Evolutionary conservation across 1,284 basidiomycete genomes (phyloP), one percentile per base, ranked within the genome.

Genomic region (Papiliotrema terrestris): DNA sequence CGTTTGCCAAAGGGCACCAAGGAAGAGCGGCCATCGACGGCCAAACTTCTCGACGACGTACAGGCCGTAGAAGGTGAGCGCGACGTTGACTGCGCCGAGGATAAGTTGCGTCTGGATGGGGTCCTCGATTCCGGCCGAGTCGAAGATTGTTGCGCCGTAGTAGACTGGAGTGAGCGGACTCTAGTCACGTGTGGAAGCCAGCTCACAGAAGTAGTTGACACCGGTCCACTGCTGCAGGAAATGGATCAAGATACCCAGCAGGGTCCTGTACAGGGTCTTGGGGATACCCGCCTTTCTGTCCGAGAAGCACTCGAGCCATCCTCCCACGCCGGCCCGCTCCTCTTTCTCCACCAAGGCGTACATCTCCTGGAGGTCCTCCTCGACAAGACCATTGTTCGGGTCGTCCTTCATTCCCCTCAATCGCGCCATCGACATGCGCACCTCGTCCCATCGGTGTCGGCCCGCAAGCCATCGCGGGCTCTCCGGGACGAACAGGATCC

Each of bases 1-100:
- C 0, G 83, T 80, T 67, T 89, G 86, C 87, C 88, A 88, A 1
- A 86, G 52, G 9, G 85, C 86, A 26, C 86, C 87, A 45, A 83
- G 63, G 51, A 88, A 86, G 45, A 88, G 78, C 0, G 86, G 86
- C 42, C 58, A 61, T 41, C 58, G 56, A n/a, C 59, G 59, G 32
- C 59, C 59, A 44, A 55, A 61, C 25, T 50, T 49, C 54, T 61
- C 59, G 39, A 61, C 55, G 14, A 61, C 56, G 49, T 55, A 61
- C 19, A 61, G 32, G 36, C 59, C 59, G 48, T 55, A 55, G 43
- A 61, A 61, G 22, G 59, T 61, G 46, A 60, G 48, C 36, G 51
- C 29, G 46, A 61, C 55, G 35, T 58, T 58, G 49, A 61, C 47
- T 17, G 52, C 59, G 14, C 59, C 59, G 37, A 61, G 47, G 44